phyloP scores from a whole-genome alignment of 192 early-diverging fungal species.

The Podila clonocystis region DNA sequence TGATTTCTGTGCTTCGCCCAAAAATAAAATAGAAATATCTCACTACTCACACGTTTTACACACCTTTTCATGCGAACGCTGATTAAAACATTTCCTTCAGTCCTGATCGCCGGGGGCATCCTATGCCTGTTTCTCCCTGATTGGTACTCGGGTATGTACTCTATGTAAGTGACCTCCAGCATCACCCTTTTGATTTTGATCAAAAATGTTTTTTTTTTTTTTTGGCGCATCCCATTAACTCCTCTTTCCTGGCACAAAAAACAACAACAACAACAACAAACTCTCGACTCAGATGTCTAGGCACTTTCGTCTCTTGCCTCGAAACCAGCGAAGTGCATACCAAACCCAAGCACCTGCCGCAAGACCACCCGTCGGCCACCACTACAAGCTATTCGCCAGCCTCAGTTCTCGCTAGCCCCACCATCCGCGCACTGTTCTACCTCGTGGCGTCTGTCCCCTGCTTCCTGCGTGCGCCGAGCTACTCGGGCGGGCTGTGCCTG shows the following conservation, averaged over 20 bases:
- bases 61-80: neutral
- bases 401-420: neutral
- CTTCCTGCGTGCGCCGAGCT: constrained; percentile 29
- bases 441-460: constrained; percentile 15
- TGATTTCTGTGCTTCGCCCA: constrained; percentile 19
- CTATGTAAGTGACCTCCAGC: constrained; percentile 7
- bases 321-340: no score
- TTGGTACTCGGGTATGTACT: constrained; percentile 22
- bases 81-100: neutral
- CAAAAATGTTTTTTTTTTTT: neutral
- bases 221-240: neutral
- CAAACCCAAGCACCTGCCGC: neutral
- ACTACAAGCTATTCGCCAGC: neutral
- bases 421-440: constrained; percentile 14
- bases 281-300: no score
- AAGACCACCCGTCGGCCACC: neutral
- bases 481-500: constrained; percentile 28
- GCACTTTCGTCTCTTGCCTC: no score
- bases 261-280: no score
- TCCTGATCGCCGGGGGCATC: constrained; percentile 11
- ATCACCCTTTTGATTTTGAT: neutral
- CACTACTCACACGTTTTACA: neutral
- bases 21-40: neutral
- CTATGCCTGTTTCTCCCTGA: constrained; percentile 19
- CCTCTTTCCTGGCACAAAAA: neutral